Conservation (phyloP, 768 basidiomycete species). For the Fomitopsis pulvina region DNA sequence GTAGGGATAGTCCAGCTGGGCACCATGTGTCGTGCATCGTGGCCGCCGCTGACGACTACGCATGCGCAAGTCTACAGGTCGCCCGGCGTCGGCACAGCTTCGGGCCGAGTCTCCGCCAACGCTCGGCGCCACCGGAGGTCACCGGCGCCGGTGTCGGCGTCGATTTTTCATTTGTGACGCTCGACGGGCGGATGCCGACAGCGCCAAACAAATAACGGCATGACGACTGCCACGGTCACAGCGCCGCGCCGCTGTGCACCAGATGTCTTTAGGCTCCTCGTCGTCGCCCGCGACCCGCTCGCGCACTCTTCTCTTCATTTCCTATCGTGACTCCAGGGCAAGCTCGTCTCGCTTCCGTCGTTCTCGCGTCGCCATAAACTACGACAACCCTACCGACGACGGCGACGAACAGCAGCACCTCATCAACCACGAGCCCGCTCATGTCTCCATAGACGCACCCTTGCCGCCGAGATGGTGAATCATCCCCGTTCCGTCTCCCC, state of each 20-base stretch:
- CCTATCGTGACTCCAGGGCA: constrained; percentile 77
- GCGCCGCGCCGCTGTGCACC: constrained; percentile 14
- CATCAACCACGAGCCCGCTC: constrained; percentile 41
- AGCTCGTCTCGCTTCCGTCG: constrained; percentile 35
- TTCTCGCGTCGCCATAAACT: constrained; percentile 27
- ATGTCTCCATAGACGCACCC: constrained; percentile 47
- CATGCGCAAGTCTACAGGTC: background rate
- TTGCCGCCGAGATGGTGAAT: constrained; percentile 85
- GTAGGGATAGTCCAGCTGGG: background rate
- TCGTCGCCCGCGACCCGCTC: constrained; percentile 63
- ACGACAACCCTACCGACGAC: constrained; percentile 41
- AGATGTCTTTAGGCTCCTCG: constrained; percentile 29
- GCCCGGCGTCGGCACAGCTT: background rate
- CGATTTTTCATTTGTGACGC: background rate
- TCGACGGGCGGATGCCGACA: background rate
- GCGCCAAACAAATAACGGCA: constrained; percentile 16
- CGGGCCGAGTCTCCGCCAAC: background rate
- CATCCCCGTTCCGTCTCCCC: constrained; percentile 9
- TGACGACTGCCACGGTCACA: constrained; percentile 12
- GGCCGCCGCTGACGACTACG: background rate
- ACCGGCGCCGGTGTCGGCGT: constrained; percentile 1
- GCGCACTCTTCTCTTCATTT: constrained; percentile 88
- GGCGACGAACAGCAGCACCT: constrained; percentile 63
- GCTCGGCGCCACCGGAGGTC: too few relatives aligned
- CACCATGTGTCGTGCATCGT: background rate